Evolutionary conservation across 768 basidiomycete genomes (phyloP), one percentile per base, ranked within the genome.

Genomic region (Clathrus columnatus): DNA sequence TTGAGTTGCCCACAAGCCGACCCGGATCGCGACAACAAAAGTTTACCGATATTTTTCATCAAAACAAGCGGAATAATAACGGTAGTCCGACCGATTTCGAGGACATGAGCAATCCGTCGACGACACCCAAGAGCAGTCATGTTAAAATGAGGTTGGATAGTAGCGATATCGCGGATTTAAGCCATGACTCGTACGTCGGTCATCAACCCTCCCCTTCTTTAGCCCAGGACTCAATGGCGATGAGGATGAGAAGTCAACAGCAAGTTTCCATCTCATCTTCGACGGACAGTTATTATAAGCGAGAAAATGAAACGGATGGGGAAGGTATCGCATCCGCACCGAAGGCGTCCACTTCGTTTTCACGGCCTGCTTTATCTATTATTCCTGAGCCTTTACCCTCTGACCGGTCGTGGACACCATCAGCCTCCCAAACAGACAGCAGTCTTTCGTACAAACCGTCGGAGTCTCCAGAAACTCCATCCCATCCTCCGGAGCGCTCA

Each of bases 61-160:
- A 46, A n/a, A n/a, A n/a, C 21, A 28, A 17, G 44, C 44, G 29
- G 17, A 48, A 30, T 27, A 48, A 30, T 27, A 48, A 30, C 54
- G 54, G 30, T 27, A 55, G 46, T 30, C 21, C 54, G 7, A 55
- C 54, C 20, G 45, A 55, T 17, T 26, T 47, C 18, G 54, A 55
- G 43, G 54, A 48, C 1, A 24, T 46, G 17, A 55, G 46, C 46
- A 30, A 47, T 30, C 23, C 28, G 46, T 47, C 45, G 10, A 47
- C 44, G 16, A 55, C 54, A 5, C 54, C 54, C 20, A 55, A 55
- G 46, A 42, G n/a, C n/a, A n/a, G 54, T 30, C 16, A 21, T 47
- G 44, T 28, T 11, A 46, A 55, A 30, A 17, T 18, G 26, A 44
- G 24, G 24, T 30, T 55, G 54, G 10, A 17, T 20, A 44, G 21